Evolutionary conservation across 257 asterid genomes (phyloP).

Genomic region (Salvia rosmarinus): DNA sequence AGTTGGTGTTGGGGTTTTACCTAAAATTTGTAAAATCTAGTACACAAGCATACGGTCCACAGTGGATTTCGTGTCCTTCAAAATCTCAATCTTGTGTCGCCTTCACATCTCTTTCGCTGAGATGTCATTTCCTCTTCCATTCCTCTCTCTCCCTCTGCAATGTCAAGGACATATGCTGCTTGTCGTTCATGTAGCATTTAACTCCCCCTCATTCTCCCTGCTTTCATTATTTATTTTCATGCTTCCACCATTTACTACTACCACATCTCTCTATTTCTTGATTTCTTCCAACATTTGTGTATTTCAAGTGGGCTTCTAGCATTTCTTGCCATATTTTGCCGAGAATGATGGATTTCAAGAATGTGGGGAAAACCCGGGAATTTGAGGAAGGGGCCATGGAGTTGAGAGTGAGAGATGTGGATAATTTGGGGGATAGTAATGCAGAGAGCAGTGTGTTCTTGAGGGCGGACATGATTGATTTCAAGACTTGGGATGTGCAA

Average conservation of each 20-base stretch:
- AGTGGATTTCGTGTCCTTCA: slow-evolving; percentile 4
- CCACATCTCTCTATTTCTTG: not conserved
- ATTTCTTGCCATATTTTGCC: slow-evolving; percentile 4
- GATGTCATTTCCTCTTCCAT: slow-evolving; percentile 33
- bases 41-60: slow-evolving; percentile 23
- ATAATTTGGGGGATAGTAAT: slow-evolving; percentile 3
- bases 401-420: slow-evolving; percentile 27
- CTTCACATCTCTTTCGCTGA: slow-evolving; percentile 25
- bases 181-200: slow-evolving; percentile 25
- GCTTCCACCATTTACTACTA: slow-evolving; percentile 31
- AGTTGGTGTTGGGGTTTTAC: not conserved
- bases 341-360: slow-evolving; percentile 36
- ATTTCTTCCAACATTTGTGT: slow-evolving; percentile 8
- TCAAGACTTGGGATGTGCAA: slow-evolving; percentile 63
- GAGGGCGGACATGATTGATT: slow-evolving; percentile 71
- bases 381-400: slow-evolving; percentile 31
- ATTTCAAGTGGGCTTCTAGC: slow-evolving; percentile 15
- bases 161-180: slow-evolving; percentile 1
- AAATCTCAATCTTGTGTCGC: slow-evolving; percentile 24
- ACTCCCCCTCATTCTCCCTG: slow-evolving; percentile 10
- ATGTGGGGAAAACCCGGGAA: slow-evolving; percentile 24
- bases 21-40: slow-evolving; percentile 1
- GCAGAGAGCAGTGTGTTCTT: slow-evolving; percentile 34
- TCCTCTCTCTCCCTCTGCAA: not conserved
- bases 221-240: slow-evolving; percentile 25